Percentiles rank a stretch among this genome's conserved stretches.
Evolutionary conservation across 2,329 filamentous ascomycete species (phyloP).

Genomic region (Trichoderma guizhouense): DNA sequence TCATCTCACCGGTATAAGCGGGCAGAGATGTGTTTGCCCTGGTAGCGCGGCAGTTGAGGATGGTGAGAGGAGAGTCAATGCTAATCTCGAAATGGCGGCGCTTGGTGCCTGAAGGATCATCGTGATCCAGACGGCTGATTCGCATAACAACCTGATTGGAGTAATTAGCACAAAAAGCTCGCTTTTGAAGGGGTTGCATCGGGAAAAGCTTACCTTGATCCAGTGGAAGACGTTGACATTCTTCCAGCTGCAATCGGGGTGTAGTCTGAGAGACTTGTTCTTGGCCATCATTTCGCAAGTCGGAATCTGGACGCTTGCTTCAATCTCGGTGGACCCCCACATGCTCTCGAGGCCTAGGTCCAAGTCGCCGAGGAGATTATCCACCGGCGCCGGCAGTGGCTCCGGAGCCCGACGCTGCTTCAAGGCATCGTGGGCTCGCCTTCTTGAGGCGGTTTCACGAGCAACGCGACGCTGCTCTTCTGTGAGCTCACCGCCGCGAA

Average conservation of each 20-base stretch:
- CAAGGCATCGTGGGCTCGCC: constrained; percentile 54
- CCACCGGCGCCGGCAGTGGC: constrained; percentile 49
- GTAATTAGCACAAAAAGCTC: constrained; percentile 16
- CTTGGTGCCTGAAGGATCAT: constrained; percentile 67
- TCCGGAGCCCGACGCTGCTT: constrained; percentile 38
- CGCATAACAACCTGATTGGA: constrained; percentile 76
- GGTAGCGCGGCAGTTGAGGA: constrained; percentile 89
- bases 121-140: constrained; percentile 76
- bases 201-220: constrained; percentile 71
- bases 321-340: constrained; percentile 87
- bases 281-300: constrained; percentile 84
- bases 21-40: constrained; percentile 84
- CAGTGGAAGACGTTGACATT: constrained; percentile 94
- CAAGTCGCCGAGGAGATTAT: constrained; percentile 78
- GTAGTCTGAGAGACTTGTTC: constrained; percentile 62
- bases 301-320: constrained; percentile 88
- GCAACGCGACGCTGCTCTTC: constrained; percentile 47
- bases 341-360: constrained; percentile 66
- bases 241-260: constrained; percentile 90
- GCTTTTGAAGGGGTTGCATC: background rate
- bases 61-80: constrained; percentile 91
- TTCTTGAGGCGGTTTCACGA: constrained; percentile 43
- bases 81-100: constrained; percentile 92
- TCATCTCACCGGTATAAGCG: constrained; percentile 62
- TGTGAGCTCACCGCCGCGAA: constrained; percentile 74